Evolutionary conservation across 257 asterid genomes (phyloP).

Genomic region (Eucommia ulmoides): DNA sequence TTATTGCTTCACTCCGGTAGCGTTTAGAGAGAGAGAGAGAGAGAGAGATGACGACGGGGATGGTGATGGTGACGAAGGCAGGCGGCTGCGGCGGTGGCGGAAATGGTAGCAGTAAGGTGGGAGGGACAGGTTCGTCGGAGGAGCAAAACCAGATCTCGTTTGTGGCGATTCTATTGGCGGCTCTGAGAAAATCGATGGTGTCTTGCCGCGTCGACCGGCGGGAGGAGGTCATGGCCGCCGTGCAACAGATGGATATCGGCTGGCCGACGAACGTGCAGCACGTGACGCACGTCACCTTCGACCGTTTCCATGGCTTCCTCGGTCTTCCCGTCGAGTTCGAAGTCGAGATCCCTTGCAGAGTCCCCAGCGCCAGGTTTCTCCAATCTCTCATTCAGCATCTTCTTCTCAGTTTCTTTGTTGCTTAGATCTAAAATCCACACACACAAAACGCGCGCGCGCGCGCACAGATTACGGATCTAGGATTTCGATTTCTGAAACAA

Average conservation of each 20-base stretch:
- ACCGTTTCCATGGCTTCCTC: slow-evolving; percentile 80
- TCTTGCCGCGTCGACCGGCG: slow-evolving; percentile 63
- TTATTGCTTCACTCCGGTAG: slow-evolving; percentile 14
- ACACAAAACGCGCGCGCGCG: too few relatives aligned
- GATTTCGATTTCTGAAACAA: too few relatives aligned
- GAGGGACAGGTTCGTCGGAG: background rate
- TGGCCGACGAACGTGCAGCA: slow-evolving; percentile 94
- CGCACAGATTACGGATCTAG: too few relatives aligned
- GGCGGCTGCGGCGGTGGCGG: slow-evolving; percentile 50
- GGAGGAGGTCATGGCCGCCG: slow-evolving; percentile 52
- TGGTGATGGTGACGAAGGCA: slow-evolving; percentile 70
- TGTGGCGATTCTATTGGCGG: slow-evolving; percentile 59
- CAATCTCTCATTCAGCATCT: background rate
- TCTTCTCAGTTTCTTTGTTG: background rate
- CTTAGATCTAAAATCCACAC: too few relatives aligned
- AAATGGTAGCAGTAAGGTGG: slow-evolving; percentile 7
- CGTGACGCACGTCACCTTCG: slow-evolving; percentile 87
- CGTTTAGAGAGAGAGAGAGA: slow-evolving; percentile 6
- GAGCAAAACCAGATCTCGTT: slow-evolving; percentile 48
- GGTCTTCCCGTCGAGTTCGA: slow-evolving; percentile 92
- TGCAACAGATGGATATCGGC: slow-evolving; percentile 80
- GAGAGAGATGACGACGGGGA: slow-evolving; percentile 50
- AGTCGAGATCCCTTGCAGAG: slow-evolving; percentile 74
- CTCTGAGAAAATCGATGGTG: slow-evolving; percentile 82
- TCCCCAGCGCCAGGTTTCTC: slow-evolving; percentile 89